These are phyloP conservation scores for Aspergillus saccharolyticus DNA, from an alignment of 495 filamentous ascomycete genomes.

Conservation along the genomic window DNA sequence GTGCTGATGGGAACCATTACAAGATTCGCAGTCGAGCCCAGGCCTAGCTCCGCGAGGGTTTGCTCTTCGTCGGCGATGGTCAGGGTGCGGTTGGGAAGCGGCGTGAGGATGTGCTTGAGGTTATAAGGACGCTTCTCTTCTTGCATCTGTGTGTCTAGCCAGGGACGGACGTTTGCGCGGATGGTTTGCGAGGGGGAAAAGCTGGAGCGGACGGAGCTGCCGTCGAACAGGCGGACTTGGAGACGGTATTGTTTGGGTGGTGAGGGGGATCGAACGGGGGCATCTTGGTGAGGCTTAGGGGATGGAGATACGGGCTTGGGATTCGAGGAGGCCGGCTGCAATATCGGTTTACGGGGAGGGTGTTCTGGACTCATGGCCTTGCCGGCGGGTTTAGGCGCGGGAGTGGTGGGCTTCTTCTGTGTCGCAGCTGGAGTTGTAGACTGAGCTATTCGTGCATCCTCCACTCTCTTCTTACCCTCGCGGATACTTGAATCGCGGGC, in stretches of 20 bases:
- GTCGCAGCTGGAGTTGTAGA: neutral
- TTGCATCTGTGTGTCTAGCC: slow-evolving; percentile 58
- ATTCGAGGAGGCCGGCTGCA: slow-evolving; percentile 1
- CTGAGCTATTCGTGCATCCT: neutral
- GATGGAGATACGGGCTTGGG: neutral
- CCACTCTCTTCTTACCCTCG: slow-evolving; percentile 11
- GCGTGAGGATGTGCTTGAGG: slow-evolving; percentile 80
- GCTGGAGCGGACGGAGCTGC: slow-evolving; percentile 64
- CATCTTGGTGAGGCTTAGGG: slow-evolving; percentile 12
- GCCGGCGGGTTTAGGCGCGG: slow-evolving; percentile 4
- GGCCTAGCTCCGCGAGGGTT: slow-evolving; percentile 58
- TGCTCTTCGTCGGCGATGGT: slow-evolving; percentile 67
- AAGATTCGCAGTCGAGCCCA: slow-evolving; percentile 74
- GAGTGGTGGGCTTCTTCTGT: slow-evolving; percentile 4
- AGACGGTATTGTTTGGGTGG: slow-evolving; percentile 50
- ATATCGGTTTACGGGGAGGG: slow-evolving; percentile 11
- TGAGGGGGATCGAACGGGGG: slow-evolving; percentile 14
- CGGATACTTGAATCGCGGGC: neutral
- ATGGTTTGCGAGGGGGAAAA: slow-evolving; percentile 65
- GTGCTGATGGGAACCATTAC: slow-evolving; percentile 69
- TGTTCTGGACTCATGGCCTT: neutral
- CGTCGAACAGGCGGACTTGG: slow-evolving; percentile 82
- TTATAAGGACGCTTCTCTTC: slow-evolving; percentile 60
- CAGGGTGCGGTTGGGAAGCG: slow-evolving; percentile 67
- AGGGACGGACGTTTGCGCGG: slow-evolving; percentile 62